Evolutionary conservation across 2,329 filamentous ascomycete species (phyloP), one percentile per base, ranked within the genome.

Genomic region (Talaromyces sp.): DNA sequence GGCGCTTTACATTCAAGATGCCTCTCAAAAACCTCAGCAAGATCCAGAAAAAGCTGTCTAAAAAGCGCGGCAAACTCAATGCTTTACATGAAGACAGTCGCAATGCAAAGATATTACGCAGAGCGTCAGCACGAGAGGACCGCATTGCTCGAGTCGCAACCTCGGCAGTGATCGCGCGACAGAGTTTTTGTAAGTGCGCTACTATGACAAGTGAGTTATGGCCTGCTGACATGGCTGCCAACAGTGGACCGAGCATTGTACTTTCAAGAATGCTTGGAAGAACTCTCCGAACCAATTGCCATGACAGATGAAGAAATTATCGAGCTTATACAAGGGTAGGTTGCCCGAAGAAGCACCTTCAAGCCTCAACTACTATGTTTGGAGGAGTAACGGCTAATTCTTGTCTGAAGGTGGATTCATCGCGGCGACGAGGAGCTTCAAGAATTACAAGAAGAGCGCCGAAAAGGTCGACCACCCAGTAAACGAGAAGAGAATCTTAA

Each of bases 1-100:
- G 5, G 18, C 9, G 5, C 9, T 12, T 40, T 35, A 46, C 23
- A 42, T 23, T 18, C 42, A 62, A 23, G 28, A 96, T 96, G 92
- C 85, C 91, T 14, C 55, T 63, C 48, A 89, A 87, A 72, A 86
- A 88, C 50, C 79, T 97, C 6, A 80, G 86, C 66, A 98, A 97
- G 75, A 90, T 95, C 21, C 86, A 90, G 66, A 98, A 98, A 80
- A 87, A 92, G 67, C 93, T 98, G 67, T 81, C 87, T 37, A 96
- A 96, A 81, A 97, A 97, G 83, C 87, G 89, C 68, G 63, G 87
- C 21, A 86, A 87, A 42, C 83, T 91, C 54, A 87, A 88, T 33
- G 83, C 88, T 12, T 83, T 98, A 23, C 93, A 98, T 72, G 89
- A 92, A 76, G 92, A 92, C 74, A 96, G 92, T 65, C 84, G 95